Percentiles rank a stretch among this genome's conserved stretches.
These are phyloP conservation scores for Penicillium taxi DNA, from an alignment of 495 filamentous ascomycete species.

Conservation along the genomic window DNA sequence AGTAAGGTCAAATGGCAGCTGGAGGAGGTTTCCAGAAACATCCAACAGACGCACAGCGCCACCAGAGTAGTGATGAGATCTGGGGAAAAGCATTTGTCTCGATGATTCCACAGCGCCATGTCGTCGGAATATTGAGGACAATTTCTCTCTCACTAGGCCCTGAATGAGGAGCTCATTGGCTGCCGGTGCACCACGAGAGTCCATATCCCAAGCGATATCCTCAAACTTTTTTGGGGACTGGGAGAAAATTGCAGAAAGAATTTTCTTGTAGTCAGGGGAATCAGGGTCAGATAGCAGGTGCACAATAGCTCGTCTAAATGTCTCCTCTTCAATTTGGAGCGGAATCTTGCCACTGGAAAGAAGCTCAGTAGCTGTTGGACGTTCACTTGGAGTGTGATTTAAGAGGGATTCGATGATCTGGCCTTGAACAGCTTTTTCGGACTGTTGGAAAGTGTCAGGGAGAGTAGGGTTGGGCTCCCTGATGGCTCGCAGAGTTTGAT, in stretches of 20 bases:
- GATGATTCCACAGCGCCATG: constrained; percentile 84
- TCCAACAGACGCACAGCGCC: constrained; percentile 72
- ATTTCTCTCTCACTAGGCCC: constrained; percentile 63
- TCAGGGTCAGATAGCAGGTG: constrained; percentile 65
- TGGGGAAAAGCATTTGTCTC: constrained; percentile 69
- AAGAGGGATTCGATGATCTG: constrained; percentile 74
- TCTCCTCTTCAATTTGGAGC: constrained; percentile 84
- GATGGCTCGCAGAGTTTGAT: constrained; percentile 61
- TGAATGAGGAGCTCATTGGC: constrained; percentile 64
- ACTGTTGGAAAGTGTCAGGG: constrained; percentile 65
- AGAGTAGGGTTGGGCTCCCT: constrained; percentile 59
- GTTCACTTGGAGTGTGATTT: constrained; percentile 68
- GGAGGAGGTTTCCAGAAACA: constrained; percentile 72
- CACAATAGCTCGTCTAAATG: constrained; percentile 71
- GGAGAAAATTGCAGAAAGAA: constrained; percentile 76
- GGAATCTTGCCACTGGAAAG: constrained; percentile 83
- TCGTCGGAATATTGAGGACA: constrained; percentile 74
- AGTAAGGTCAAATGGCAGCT: constrained; percentile 86
- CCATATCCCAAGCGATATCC: constrained; percentile 81
- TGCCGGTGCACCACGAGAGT: constrained; percentile 42
- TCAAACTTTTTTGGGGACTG: constrained; percentile 66
- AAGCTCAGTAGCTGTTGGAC: constrained; percentile 79
- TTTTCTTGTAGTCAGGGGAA: constrained; percentile 84
- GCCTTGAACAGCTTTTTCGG: constrained; percentile 63
- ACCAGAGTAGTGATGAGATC: constrained; percentile 66